A percentile compares a stretch with the other conserved stretches of the same genome.
Evolutionary conservation across 2,329 filamentous ascomycete genomes (phyloP).

Genomic region (Mariannaea sp.): DNA sequence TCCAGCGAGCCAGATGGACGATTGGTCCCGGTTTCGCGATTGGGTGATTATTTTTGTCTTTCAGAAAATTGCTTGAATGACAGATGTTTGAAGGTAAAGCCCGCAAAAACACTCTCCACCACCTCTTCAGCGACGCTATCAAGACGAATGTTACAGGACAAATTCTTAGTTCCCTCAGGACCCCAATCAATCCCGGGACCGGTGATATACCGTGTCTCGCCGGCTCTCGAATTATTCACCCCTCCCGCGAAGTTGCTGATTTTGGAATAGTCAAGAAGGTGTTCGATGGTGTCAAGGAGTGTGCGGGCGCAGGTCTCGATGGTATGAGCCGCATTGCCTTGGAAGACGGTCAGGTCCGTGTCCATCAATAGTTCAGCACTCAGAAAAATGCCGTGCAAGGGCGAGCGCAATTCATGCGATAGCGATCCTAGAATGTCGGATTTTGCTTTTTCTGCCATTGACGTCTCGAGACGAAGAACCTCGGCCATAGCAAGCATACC

Average conservation of each 20-base stretch:
- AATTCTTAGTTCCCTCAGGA: conserved; percentile 36
- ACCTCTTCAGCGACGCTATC: conserved; percentile 52
- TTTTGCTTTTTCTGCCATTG: conserved; percentile 53
- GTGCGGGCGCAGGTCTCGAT: conserved; percentile 58
- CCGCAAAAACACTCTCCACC: conserved; percentile 52
- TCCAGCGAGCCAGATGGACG: no score
- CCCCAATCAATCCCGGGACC: no score
- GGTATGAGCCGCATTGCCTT: conserved; percentile 53
- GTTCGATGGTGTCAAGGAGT: conserved; percentile 58
- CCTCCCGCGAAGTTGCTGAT: conserved; percentile 48
- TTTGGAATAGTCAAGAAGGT: conserved; percentile 60
- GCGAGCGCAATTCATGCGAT: conserved; percentile 65
- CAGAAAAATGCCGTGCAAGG: conserved; percentile 63
- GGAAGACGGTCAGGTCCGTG: conserved; percentile 52
- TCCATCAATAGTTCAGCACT: conserved; percentile 59
- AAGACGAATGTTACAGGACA: conserved; percentile 36
- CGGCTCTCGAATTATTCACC: no score
- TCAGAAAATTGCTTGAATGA: no score
- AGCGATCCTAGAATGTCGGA: conserved; percentile 64
- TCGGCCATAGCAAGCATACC: conserved; percentile 62
- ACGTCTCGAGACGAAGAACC: conserved; percentile 50
- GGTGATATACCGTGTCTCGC: no score
- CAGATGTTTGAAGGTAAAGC: conserved; percentile 49
- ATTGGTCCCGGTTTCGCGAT: no score
- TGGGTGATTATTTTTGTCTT: no score